phyloP scores from a whole-genome alignment of 2,329 filamentous ascomycete genomes.

The Calonectria henricotiae region DNA sequence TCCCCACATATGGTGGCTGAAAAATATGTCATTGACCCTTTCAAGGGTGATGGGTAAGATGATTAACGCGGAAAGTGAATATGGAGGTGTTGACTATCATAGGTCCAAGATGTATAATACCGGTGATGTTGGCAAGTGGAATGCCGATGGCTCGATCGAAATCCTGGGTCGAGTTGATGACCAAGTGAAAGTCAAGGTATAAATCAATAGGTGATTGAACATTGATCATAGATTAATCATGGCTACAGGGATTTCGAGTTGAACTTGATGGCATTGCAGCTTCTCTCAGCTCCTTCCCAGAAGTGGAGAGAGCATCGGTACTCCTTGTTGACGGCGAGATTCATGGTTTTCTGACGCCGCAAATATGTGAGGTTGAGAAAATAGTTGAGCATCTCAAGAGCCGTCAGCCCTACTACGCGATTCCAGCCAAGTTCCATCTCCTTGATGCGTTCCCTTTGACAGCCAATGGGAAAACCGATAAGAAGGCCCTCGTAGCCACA shows the following conservation, averaged over 20 bases:
- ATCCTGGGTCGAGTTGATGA: constrained; percentile 73
- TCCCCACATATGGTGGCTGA: constrained; percentile 67
- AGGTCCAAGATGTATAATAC: constrained; percentile 72
- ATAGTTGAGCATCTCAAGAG: constrained; percentile 61
- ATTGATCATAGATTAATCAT: not conserved
- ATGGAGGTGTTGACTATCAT: not conserved
- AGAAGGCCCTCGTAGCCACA: constrained; percentile 58
- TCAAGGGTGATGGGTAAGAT: constrained; percentile 66
- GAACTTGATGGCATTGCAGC: constrained; percentile 72
- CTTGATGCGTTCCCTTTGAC: constrained; percentile 67
- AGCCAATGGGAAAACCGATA: constrained; percentile 72
- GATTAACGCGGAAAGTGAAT: not conserved
- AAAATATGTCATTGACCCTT: constrained; percentile 68
- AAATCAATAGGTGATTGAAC: not conserved
- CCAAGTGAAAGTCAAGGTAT: constrained; percentile 73
- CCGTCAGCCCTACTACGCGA: constrained; percentile 70
- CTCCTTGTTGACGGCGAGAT: constrained; percentile 67
- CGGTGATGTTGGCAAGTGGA: constrained; percentile 72
- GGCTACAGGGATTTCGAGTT: constrained; percentile 69
- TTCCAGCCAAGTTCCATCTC: constrained; percentile 64
- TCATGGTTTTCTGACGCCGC: constrained; percentile 66
- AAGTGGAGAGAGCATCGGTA: constrained; percentile 64
- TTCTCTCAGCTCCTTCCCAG: constrained; percentile 63
- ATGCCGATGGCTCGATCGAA: constrained; percentile 69
- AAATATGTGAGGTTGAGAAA: constrained; percentile 54